phyloP scores from a whole-genome alignment of 2,329 filamentous ascomycete genomes.

The Fusarium sp. region DNA sequence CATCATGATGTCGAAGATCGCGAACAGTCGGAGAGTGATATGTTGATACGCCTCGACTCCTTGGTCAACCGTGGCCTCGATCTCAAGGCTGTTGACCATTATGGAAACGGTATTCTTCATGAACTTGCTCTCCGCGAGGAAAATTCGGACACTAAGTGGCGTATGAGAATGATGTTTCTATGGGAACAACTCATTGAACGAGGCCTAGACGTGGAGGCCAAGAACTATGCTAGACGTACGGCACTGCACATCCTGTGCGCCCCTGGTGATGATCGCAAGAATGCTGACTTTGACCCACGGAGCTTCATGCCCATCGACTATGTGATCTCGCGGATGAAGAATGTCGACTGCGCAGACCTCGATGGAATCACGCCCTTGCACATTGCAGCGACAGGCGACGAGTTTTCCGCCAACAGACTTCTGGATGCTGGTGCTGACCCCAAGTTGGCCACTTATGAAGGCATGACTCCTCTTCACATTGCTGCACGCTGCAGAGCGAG shows the following conservation, averaged over 20 bases:
- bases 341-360: conserved; percentile 15
- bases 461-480: conserved; percentile 55
- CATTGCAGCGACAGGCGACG: conserved; percentile 34
- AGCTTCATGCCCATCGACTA: conserved; percentile 15
- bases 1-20: neutral
- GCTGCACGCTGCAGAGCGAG: conserved; percentile 48
- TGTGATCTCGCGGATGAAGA: conserved; percentile 25
- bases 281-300: neutral
- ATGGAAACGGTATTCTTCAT: conserved; percentile 41
- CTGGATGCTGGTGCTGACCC: conserved; percentile 54
- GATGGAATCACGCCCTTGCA: conserved; percentile 43
- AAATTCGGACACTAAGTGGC: neutral
- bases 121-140: conserved; percentile 14
- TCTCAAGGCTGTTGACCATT: conserved; percentile 26
- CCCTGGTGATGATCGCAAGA: neutral
- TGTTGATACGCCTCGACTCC: conserved; percentile 4
- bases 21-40: neutral
- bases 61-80: conserved; percentile 16
- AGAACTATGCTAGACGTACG: conserved; percentile 36
- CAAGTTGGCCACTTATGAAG: conserved; percentile 45
- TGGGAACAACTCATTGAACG: conserved; percentile 28
- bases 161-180: neutral
- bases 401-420: conserved; percentile 41
- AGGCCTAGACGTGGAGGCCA: conserved; percentile 24
- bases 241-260: conserved; percentile 40